Base-by-base conservation (phyloP, 2,329 filamentous ascomycete species). In the Xylariaceae sp. region DNA sequence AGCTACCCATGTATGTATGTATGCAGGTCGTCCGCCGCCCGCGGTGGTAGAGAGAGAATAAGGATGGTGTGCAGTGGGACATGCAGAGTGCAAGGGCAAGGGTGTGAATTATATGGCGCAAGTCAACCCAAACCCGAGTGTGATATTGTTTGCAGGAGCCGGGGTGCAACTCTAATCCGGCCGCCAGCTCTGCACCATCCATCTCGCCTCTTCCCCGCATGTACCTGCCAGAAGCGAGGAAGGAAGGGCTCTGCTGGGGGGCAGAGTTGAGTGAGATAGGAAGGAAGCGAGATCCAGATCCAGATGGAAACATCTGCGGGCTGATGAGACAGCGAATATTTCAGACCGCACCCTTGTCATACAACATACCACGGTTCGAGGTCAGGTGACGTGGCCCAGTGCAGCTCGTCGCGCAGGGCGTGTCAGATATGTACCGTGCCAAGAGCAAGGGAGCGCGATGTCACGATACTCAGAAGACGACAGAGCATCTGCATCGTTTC, bases 341-440 rank as follows among this genome's bases (percentile, higher is more conserved):
- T 34, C 27, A 41, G 27, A 41, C n/a, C n/a, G n/a, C n/a, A n/a
- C 38, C 19, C 42, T 40, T 36, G 24, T 17, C 17, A 15, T 31
- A n/a, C n/a, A n/a, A n/a, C n/a, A n/a, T n/a, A n/a, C n/a, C n/a
- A n/a, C 11, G 21, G 21, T 24, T 11, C n/a, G n/a, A 24, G 34
- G 35, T 47, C 42, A 47, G 39, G 45, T 47, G 45, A 47, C 42
- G 43, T 38, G 32, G 34, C 36, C 30, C 18, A 23, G 19, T 30
- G 38, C 40, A 43, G 21, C 37, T 28, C 16, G 14, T n/a, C n/a
- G n/a, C n/a, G n/a, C n/a, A n/a, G n/a, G 34, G 19, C 33, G 18
- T n/a, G 24, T 34, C 26, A 34, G 31, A 19, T 37, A 36, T 23
- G 30, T 27, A 29, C 14, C 15, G 11, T 32, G 34, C 42, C 33